Percentiles rank a stretch among this genome's conserved stretches.
These are phyloP conservation scores for Diplotaxis tenuifolia DNA, from an alignment of 345 rosid genomes.

Conservation along the genomic window DNA sequence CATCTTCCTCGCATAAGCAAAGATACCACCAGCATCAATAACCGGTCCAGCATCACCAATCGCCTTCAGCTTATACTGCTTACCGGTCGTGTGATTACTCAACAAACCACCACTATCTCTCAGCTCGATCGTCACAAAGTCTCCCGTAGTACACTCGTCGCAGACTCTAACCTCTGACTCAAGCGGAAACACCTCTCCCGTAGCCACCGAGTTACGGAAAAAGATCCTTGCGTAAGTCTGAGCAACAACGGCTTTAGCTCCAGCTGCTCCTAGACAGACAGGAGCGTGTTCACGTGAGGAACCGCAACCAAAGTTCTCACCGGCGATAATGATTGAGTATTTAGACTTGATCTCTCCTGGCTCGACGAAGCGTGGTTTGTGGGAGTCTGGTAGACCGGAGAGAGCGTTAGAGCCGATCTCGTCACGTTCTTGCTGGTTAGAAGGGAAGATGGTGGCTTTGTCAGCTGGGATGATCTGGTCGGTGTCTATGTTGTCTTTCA, in stretches of 20 bases:
- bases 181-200: conserved; percentile 75
- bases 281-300: conserved; percentile 98
- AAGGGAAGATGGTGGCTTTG: conserved; percentile 63
- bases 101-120: conserved; percentile 54
- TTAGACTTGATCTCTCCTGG: conserved; percentile 52
- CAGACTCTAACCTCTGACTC: conserved; percentile 79
- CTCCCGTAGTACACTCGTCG: conserved; percentile 80
- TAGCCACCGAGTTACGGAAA: conserved; percentile 87
- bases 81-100: conserved; percentile 78
- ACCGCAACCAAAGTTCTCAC: conserved; percentile 90
- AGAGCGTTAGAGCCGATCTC: conserved; percentile 78
- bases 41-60: conserved; percentile 89
- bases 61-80: conserved; percentile 67
- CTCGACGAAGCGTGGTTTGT: conserved; percentile 61
- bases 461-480: conserved; percentile 91
- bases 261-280: conserved; percentile 80
- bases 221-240: conserved; percentile 86
- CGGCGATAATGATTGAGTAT: conserved; percentile 63
- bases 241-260: conserved; percentile 68
- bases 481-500: conserved; percentile 88
- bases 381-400: conserved; percentile 69
- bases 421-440: conserved; percentile 75
- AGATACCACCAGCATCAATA: too few species aligned
- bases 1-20: too few species aligned
- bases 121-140: conserved; percentile 63